Base-by-base conservation (phyloP, 495 filamentous ascomycete genomes). In the Mycothermus thermophilus region DNA sequence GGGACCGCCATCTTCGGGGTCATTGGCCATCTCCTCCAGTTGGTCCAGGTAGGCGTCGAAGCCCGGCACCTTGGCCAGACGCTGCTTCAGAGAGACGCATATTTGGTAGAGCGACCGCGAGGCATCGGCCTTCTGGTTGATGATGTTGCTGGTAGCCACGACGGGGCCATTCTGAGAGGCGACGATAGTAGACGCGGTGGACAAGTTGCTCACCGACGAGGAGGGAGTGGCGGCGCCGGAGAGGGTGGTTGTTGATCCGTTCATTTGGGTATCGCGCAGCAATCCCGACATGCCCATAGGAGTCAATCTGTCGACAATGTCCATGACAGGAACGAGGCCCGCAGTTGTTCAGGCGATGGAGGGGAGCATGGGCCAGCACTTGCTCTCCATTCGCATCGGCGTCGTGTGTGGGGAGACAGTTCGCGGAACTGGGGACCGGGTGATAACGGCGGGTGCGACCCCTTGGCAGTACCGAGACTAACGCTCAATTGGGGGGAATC, bases 71-170 rank as follows among this genome's bases (percentile, higher is more conserved):
- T 78, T 74, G 23, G 74, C 71, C 35, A 97, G 64, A 37, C 92
- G 72, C 55, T 75, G 72, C 56, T 79, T 79, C 30, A 96, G 63
- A 38, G 77, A 74, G 36, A 90, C 69, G 57, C 92, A 95, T 54
- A 87, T 93, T 58, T 96, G 90, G 50, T 92, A 97, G 20, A 97
- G 75, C 14, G 86, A 93, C 29, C 75, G 71, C 35, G 79, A 78
- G 43, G 84, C 80, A 51, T 90, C 87, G 55, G 86, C 92, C 40
- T 73, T 77, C 51, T 81, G 79, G 58, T 96, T 97, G 64, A 96
- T 92, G 58, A 97, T 92, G 53, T 87, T 93, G 55, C 81, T 70
- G 47, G 79, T 79, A 23, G 81, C 75, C 37, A 74, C 56, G 38
- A 86, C 70, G 29, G 71, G 74, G 33, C 68, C 74, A 42, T 64